These are phyloP conservation scores for Neofusicoccum sp. DNA, from an alignment of 2,329 filamentous ascomycete genomes.

Conservation along the genomic window DNA sequence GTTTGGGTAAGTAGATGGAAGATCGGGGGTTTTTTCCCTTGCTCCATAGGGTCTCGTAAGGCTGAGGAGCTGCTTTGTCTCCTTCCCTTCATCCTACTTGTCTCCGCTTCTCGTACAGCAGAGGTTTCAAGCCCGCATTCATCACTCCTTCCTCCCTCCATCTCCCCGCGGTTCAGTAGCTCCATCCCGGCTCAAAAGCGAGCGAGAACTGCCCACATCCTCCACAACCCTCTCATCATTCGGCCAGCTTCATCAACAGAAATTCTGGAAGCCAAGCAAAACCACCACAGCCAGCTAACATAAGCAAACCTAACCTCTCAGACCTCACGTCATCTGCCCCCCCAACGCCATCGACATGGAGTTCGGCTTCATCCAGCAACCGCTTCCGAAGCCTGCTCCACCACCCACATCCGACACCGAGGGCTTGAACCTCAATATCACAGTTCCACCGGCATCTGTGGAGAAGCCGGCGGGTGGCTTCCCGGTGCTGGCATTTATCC, in stretches of 20 bases:
- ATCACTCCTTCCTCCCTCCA: too few relatives aligned
- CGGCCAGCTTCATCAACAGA: too few relatives aligned
- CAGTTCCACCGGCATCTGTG: constrained; percentile 41
- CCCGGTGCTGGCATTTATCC: constrained; percentile 57
- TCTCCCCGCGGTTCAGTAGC: too few relatives aligned
- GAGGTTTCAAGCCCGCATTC: too few relatives aligned
- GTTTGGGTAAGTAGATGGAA: constrained; percentile 33
- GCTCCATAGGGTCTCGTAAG: background rate
- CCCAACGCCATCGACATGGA: constrained; percentile 49
- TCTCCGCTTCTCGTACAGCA: too few relatives aligned
- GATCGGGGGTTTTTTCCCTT: background rate
- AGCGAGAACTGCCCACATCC: too few relatives aligned
- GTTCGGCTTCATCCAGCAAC: constrained; percentile 53
- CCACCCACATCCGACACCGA: constrained; percentile 50
- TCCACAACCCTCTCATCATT: too few relatives aligned
- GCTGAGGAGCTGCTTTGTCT: too few relatives aligned
- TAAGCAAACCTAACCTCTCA: constrained; percentile 27
- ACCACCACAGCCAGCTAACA: background rate
- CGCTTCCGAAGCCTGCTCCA: constrained; percentile 38
- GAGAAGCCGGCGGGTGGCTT: constrained; percentile 35
- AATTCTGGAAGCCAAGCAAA: too few relatives aligned
- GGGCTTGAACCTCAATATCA: constrained; percentile 57
- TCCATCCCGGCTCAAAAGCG: too few relatives aligned
- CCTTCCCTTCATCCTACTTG: too few relatives aligned
- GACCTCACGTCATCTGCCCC: constrained; percentile 45